A percentile compares a stretch with the other conserved stretches of the same genome.
Evolutionary conservation across 2,329 filamentous ascomycete species (phyloP).

Genomic region (Aspergillus cejpii): DNA sequence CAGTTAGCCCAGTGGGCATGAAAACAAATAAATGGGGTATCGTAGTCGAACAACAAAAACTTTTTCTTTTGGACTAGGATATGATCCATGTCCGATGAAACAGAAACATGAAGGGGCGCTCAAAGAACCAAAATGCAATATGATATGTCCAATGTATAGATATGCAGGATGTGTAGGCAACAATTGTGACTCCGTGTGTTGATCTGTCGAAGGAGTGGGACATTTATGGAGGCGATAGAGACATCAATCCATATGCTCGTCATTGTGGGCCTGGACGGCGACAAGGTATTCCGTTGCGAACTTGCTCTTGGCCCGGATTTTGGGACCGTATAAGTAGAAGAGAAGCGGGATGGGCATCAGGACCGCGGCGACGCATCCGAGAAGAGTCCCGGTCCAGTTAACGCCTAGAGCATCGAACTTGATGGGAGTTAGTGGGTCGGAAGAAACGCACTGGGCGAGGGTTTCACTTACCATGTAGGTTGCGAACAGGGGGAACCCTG

Average conservation of each 20-base stretch:
- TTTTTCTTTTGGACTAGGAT: too few relatives aligned
- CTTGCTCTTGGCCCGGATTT: conserved; percentile 30
- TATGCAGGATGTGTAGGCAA: too few relatives aligned
- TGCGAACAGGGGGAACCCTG: conserved; percentile 34
- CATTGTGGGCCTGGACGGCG: conserved; percentile 10
- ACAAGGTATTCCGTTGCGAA: conserved; percentile 27
- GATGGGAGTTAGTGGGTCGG: neutral
- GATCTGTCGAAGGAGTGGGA: too few relatives aligned
- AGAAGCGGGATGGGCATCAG: conserved; percentile 30
- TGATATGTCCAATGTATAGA: too few relatives aligned
- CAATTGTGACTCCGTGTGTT: too few relatives aligned
- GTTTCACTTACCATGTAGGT: conserved; percentile 25
- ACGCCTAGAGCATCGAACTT: conserved; percentile 40
- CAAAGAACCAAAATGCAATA: too few relatives aligned
- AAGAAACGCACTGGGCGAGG: neutral
- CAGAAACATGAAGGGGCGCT: too few relatives aligned
- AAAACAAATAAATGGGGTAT: too few relatives aligned
- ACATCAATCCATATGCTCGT: conserved; percentile 3
- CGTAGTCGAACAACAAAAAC: too few relatives aligned
- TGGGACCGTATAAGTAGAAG: conserved; percentile 33
- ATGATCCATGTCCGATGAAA: too few relatives aligned
- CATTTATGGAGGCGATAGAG: neutral
- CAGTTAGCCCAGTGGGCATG: too few relatives aligned
- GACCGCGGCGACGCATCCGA: conserved; percentile 26
- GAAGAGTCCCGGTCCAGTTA: conserved; percentile 29